Evolutionary conservation across 345 rosid genomes (phyloP), one percentile per base, ranked within the genome.

Genomic region (Rhodamnia argentea): DNA sequence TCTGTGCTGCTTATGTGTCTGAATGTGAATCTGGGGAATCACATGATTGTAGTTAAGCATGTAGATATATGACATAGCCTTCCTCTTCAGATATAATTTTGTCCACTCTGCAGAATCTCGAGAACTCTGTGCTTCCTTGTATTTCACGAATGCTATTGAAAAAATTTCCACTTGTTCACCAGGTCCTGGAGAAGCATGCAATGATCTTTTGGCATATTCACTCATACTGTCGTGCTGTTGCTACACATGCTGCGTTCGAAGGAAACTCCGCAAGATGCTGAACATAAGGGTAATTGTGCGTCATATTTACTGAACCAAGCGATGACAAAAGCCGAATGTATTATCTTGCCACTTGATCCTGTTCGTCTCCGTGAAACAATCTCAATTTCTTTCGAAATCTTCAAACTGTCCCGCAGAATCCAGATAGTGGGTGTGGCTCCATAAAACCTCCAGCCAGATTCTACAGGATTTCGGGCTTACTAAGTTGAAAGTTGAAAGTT

Each of bases 121-220:
- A 64, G 76, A 32, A 29, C 52, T 40, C 76, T 5, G 27, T 42
- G 76, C 70, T 60, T 87, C 86, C 51, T 83, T 29, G 37, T 56
- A 83, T 86, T 78, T 50, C 42, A 60, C 85, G 14, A 23, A 90
- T 85, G 85, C 87, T 91, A 44, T 86, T 58, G 50, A 13, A 51
- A 32, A 55, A 70, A 64, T 83, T 87, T 57, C 86, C 51, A 58
- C 62, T 75, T 64, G 10, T 86, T 85, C 75, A 22, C 52, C 98
- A 97, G 99, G 99, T 87, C 93, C 99, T 70, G 96, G 95, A 29
- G 99, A 97, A 92, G 96, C 98, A 86, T 97, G 99, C 87, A 97
- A 94, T 87, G 98, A 96, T 75, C 88, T 97, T 88, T 92, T 97
- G 98, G 98, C 95, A 10, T 97, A 97, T 90, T 96, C 99, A 15